Base-by-base conservation (phyloP, 1,284 basidiomycete genomes). In the Meripilus lineatus region DNA sequence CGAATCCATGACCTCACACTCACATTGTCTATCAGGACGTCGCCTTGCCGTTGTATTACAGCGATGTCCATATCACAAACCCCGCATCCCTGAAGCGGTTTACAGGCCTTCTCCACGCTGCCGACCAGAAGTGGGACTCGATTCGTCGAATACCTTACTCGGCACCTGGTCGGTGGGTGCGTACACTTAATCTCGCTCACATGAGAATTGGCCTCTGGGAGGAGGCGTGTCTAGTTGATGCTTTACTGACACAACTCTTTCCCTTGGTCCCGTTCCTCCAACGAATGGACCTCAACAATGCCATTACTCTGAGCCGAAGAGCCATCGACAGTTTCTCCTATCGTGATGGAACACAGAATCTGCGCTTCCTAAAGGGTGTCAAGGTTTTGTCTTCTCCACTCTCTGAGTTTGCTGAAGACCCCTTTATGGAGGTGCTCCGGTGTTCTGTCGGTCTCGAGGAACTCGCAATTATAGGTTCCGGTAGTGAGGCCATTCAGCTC, bases 41-140 rank as follows among this genome's bases (percentile, higher is more conserved):
- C 36, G 80, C 74, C 2, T 66, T 78, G 18, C 84, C 85, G 6
- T 65, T 89, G 34, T 69, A 89, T 40, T 91, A 89, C 58, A 65
- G 75, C 14, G 66, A 68, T 26, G 74, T 87, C 13, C 62, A 64
- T 24, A 61, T 89, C 30, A 61, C 61, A 7, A 67, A 68, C 4
- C 54, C 77, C 8, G 46, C 60, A 14, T 65, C 73, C 7, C 66
- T 93, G 23, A 69, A 77, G 44, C 70, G 67, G 37, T 81, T 93
- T 49, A 69, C 77, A 7, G 51, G 65, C 20, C 70, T 69, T 20
- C 69, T 93, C 3, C 64, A 71, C 46, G 53, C 57, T 17, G 81
- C 83, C 15, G 90, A 93, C 51, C 71, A 79, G 54, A 77, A 75
- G 56, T 93, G 90, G 90, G 88, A 90, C 54, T 87, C 88, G 44